Evolutionary conservation across 257 asterid species (phyloP).

Genomic region (Solanum pennellii): DNA sequence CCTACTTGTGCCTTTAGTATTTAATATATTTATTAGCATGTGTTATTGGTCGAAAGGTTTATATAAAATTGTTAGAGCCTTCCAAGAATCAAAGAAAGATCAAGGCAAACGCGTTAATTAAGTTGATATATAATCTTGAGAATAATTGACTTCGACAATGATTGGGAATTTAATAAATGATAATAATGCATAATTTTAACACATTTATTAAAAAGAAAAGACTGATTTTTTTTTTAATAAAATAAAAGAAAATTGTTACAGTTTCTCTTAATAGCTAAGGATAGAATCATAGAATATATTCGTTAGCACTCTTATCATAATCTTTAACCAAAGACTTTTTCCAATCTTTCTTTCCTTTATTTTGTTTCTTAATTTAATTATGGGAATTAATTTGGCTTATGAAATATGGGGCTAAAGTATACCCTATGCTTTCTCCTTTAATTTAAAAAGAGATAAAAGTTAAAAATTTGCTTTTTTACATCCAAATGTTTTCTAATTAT

Average conservation of each 20-base stretch:
- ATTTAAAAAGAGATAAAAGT: not conserved
- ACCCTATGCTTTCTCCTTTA: not conserved
- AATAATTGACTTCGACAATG: not conserved
- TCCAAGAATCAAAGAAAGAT: not conserved
- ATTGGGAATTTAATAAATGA: not conserved
- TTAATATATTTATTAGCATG: not conserved
- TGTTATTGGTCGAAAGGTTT: not conserved
- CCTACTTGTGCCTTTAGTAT: not conserved
- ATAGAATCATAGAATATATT: not conserved
- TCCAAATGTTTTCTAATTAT: not conserved
- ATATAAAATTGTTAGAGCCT: not conserved
- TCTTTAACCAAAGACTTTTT: not conserved
- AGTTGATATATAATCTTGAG: not conserved
- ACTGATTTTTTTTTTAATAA: not conserved
- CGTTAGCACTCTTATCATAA: constrained; percentile 1
- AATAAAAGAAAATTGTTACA: not conserved
- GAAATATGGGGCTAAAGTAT: not conserved
- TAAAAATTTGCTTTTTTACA: not conserved
- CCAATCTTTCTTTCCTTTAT: not conserved
- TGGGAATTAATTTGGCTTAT: not conserved
- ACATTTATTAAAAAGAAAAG: not conserved
- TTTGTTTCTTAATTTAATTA: not conserved
- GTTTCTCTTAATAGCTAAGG: not conserved
- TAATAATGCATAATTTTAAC: not conserved
- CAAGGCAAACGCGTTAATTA: not conserved